Base-by-base conservation (phyloP, 2,329 filamentous ascomycete species). In the Sclerotinia spermophila region DNA sequence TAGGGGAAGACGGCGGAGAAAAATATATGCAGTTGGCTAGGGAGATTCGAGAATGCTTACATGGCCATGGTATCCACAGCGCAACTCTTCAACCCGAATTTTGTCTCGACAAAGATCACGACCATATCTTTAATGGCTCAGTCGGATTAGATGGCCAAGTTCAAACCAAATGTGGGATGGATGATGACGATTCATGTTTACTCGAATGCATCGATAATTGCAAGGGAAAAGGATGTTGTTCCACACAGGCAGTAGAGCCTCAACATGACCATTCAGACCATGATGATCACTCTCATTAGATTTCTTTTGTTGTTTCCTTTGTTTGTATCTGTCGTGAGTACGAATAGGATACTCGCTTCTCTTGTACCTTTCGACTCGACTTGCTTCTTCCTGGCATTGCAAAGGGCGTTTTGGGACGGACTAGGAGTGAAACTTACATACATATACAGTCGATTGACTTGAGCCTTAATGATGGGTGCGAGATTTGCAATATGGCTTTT, bases 41-140 rank as follows among this genome's bases (percentile, higher is more conserved):
- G 71, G 89, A 91, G 70, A 92, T 96, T 27, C 87, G 94, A 62
- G 90, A 90, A 78, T 99, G 96, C 78, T 88, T 99, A 4, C 96
- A 99, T 81, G 94, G 89, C 48, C 97, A 97, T 77, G 95, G 96
- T 70, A 98, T 99, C 74, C 96, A 99, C 83, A 96, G 92, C 51
- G 95, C 94, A 48, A 99, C 96, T 19, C 98, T 99, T 76, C 96
- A 99, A 81, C 96, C 96, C 8, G 96, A 99, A 81, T 99, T 90
- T 76, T 89, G 87, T 73, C 80, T 87, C 38, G 87, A 87, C 74
- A 78, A 82, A 67, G 74, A 73, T 56, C 78, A 79, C 53, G 74
- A 77, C 64, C 78, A 79, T 67, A 65, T 30, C 13, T 65, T 65
- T 15, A 73, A 75, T 35, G 71, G 71, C 44, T 56, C 70, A 19